Evolutionary conservation across 2,329 filamentous ascomycete genomes (phyloP), one percentile per base, ranked within the genome.

Genomic region (Leptographium lundbergii): DNA sequence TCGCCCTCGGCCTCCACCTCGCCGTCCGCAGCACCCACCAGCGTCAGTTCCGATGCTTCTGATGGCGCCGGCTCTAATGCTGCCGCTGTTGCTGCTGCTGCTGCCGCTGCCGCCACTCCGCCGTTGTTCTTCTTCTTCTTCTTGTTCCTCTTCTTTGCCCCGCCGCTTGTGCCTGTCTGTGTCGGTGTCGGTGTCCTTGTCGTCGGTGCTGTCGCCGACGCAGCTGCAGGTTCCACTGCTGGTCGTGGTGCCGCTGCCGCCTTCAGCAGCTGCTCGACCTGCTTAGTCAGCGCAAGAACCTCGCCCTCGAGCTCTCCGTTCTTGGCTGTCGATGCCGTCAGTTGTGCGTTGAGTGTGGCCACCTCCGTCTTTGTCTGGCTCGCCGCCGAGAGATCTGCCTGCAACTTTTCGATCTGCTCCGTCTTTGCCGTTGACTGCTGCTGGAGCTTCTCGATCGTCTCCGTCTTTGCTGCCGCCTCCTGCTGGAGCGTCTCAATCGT

Each of bases 91-190:
- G 56, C 32, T 3, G 57, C 65, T 2, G 69, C 63, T 4, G 68
- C 66, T 27, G 76, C 73, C 4, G 71, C 67, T 70, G 66, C 22
- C 6, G 70, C 68, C 70, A 66, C 24, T 66, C 6, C 67, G 62
- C 13, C 68, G 66, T 32, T 76, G 72, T 29, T 66, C 60, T 91
- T 92, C 80, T 95, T 96, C 76, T 92, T 95, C 69, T 89, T 89
- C 64, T 91, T 95, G 71, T 89, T 91, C 72, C 89, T 95, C 73
- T 91, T 92, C 61, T 79, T 81, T 61, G 62, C 56, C 1, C 59
- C 32, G 5, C 39, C 39, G 42, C 17, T 45, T 10, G 39, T 42
- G 39, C 39, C 39, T 17, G 39, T 42, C 39, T 19, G 39, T 14
- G 39, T 27, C 27, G 6, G 34, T 36, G 25, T 17, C 32, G 51